Evolutionary conservation across 495 filamentous ascomycete species (phyloP), one percentile per base, ranked within the genome.

Genomic region (Hypoxylon rickii): DNA sequence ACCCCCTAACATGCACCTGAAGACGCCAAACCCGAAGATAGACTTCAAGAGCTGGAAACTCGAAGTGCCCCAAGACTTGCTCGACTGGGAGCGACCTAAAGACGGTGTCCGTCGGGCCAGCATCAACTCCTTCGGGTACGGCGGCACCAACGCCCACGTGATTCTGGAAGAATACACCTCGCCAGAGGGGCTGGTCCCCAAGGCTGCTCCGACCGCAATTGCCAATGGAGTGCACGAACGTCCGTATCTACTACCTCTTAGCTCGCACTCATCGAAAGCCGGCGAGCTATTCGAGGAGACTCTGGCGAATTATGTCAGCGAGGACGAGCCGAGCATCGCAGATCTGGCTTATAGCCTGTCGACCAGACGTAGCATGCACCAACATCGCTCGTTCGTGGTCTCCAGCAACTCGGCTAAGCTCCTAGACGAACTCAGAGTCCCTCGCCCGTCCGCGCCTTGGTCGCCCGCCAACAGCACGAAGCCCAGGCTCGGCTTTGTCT

Each of bases 61-160:
- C 8, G 3, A 38, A 15, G 34, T 18, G 34, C 13, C 13, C 2
- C 3, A 6, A 34, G 12, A 6, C n/a, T n/a, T n/a, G n/a, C n/a
- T 34, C 8, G 3, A 17, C 34, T 38, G 34, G 10, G 13, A 38
- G 5, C 3, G 34, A 4, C 34, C 34, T 13, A 15, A 13, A n/a
- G 5, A 34, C 18, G 13, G 15, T 18, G 2, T 63, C 3, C 57
- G 61, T 19, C 44, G 68, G 4, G 61, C 61, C 1, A 66, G 70
- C 12, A 65, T 80, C 40, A 80, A 79, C 44, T 73, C 67, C 8
- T 79, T 77, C 37, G 79, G 79, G 0, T 78, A 70, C 38, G 78
- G 78, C 0, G 77, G 78, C 10, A 54, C 76, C 0, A 82, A 82
- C 36, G 67, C 70, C 0, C 76, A 80, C 48, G 67, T 56, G 0